A percentile compares a stretch with the other conserved stretches of the same genome.
phyloP scores from a whole-genome alignment of 2,329 filamentous ascomycete genomes.

The Cladosporium sp. region DNA sequence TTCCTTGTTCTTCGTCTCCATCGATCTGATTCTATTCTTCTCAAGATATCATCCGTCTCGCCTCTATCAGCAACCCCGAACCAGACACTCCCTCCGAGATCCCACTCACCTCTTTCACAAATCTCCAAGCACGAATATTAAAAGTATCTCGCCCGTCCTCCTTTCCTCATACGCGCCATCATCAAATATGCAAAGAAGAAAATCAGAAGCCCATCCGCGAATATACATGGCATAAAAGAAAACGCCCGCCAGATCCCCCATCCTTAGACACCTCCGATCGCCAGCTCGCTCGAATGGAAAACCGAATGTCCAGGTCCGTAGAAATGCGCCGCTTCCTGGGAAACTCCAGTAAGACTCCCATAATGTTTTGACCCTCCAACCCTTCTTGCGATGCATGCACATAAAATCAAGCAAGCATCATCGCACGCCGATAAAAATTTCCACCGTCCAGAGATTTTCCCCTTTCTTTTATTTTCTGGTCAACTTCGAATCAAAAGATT shows the following conservation, averaged over 20 bases:
- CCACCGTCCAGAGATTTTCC: neutral
- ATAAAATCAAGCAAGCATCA: neutral
- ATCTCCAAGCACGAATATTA: neutral
- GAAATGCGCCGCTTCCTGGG: neutral
- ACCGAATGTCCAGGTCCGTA: neutral
- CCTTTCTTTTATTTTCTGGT: neutral
- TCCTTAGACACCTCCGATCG: neutral
- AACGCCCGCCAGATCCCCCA: neutral
- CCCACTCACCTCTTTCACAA: neutral
- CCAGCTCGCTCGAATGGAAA: neutral
- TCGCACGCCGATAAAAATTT: neutral
- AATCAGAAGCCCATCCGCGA: neutral
- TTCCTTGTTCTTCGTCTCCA: neutral
- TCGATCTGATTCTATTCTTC: neutral
- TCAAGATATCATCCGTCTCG: neutral
- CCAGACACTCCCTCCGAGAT: neutral
- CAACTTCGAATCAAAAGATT: constrained; percentile 28
- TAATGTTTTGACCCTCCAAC: neutral
- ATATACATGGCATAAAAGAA: neutral
- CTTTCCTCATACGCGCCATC: neutral
- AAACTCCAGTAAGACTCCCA: neutral
- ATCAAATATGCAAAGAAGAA: neutral
- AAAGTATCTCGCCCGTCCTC: neutral
- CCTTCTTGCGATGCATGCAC: neutral
- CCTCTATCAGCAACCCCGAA: neutral